Evolutionary conservation across 2,329 filamentous ascomycete species (phyloP).

Genomic region (Phaeophleospora eucalypticola): DNA sequence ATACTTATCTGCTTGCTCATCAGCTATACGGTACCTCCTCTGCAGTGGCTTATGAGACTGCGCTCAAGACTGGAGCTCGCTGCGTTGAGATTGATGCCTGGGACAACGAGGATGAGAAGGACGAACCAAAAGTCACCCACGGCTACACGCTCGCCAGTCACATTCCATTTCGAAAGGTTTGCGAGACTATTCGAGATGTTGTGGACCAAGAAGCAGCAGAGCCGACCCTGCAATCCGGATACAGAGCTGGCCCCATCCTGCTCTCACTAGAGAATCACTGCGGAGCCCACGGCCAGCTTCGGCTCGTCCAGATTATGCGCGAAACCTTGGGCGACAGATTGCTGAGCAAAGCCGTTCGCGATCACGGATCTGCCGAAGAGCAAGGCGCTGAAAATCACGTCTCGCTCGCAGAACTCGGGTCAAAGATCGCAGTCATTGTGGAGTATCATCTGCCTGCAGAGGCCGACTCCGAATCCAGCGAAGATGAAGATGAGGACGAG

Average conservation of each 20-base stretch:
- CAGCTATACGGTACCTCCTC: conserved; percentile 63
- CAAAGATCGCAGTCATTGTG: conserved; percentile 63
- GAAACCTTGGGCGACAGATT: conserved; percentile 60
- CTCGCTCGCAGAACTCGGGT: conserved; percentile 55
- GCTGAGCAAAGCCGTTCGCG: conserved; percentile 54
- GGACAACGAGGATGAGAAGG: conserved; percentile 58
- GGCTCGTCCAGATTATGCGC: conserved; percentile 62
- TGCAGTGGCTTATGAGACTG: conserved; percentile 60
- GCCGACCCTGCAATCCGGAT: conserved; percentile 37
- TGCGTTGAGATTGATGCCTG: conserved; percentile 73
- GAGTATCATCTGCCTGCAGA: conserved; percentile 61
- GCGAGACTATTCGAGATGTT: conserved; percentile 61
- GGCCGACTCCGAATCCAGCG: conserved; percentile 38
- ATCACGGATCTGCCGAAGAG: conserved; percentile 55
- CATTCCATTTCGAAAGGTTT: conserved; percentile 61
- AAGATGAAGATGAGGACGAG: conserved; percentile 33
- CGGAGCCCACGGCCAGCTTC: conserved; percentile 53
- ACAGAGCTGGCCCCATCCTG: conserved; percentile 54
- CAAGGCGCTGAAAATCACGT: conserved; percentile 52
- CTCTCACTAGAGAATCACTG: conserved; percentile 68
- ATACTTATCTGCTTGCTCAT: conserved; percentile 67
- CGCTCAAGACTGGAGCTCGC: conserved; percentile 59
- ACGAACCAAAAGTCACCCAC: conserved; percentile 67
- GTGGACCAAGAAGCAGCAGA: conserved; percentile 55
- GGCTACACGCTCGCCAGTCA: conserved; percentile 65